Percentiles rank a stretch among this genome's conserved stretches.
phyloP scores from a whole-genome alignment of 164 flowering plant genomes.

The Cinnamomum micranthum region DNA sequence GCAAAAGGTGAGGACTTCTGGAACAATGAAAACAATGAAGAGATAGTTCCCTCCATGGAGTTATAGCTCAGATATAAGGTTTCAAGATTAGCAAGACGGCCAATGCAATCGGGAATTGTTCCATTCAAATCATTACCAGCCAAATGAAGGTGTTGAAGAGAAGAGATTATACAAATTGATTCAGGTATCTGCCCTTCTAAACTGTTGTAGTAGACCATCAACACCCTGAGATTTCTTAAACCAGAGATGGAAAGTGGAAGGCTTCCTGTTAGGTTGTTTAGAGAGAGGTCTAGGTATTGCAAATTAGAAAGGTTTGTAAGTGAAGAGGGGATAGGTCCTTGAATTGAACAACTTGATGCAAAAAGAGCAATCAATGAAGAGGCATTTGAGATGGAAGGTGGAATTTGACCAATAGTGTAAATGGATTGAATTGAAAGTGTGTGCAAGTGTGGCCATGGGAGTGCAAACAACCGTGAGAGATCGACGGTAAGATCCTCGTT shows the following conservation, averaged over 20 bases:
- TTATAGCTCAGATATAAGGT: slow-evolving; percentile 1
- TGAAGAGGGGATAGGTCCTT: slow-evolving; percentile 22
- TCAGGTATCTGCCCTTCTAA: slow-evolving; percentile 19
- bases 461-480: slow-evolving; percentile 11
- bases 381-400: slow-evolving; percentile 12
- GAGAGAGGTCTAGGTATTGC: slow-evolving; percentile 11
- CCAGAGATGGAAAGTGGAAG: slow-evolving; percentile 15
- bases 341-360: slow-evolving; percentile 11
- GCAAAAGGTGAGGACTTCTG: neutral
- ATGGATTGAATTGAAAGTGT: neutral
- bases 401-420: neutral
- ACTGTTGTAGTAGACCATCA: slow-evolving; percentile 8
- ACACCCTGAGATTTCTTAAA: slow-evolving; percentile 7
- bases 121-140: slow-evolving; percentile 11
- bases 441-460: slow-evolving; percentile 11
- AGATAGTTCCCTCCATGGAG: slow-evolving; percentile 11
- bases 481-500: slow-evolving; percentile 7
- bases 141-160: slow-evolving; percentile 9
- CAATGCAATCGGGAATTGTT: slow-evolving; percentile 18
- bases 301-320: slow-evolving; percentile 18
- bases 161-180: slow-evolving; percentile 16
- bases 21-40: slow-evolving; percentile 9
- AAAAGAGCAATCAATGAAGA: neutral
- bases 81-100: slow-evolving; percentile 5
- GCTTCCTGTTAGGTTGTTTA: slow-evolving; percentile 18